These are phyloP conservation scores for Mucor mucedo DNA, from an alignment of 371 early-diverging fungal genomes.

Conservation along the genomic window DNA sequence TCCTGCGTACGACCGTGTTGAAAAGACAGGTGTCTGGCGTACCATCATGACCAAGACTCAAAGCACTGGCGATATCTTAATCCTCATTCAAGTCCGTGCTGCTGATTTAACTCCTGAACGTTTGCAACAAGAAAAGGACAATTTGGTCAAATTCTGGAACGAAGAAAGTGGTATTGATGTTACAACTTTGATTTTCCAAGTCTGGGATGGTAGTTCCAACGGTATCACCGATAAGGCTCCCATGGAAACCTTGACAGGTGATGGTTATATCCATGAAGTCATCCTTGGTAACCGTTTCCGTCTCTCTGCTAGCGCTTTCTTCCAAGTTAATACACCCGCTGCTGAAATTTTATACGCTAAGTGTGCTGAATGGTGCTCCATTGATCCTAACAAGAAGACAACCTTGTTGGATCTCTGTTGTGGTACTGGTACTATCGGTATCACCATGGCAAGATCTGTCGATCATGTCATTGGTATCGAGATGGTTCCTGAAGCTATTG, in stretches of 20 bases:
- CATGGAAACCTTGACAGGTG: constrained; percentile 54
- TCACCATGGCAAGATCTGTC: constrained; percentile 68
- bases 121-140: constrained; percentile 39
- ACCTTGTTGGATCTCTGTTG: constrained; percentile 78
- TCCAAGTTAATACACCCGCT: constrained; percentile 78
- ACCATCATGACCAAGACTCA: constrained; percentile 63
- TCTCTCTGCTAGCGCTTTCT: constrained; percentile 75
- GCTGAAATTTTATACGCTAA: constrained; percentile 65
- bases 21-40: constrained; percentile 69
- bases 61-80: constrained; percentile 58
- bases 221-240: constrained; percentile 55
- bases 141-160: constrained; percentile 32
- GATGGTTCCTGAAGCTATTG: constrained; percentile 65
- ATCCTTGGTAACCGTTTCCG: constrained; percentile 64
- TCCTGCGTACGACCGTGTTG: constrained; percentile 59
- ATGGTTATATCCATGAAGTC: constrained; percentile 61
- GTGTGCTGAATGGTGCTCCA: constrained; percentile 40
- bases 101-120: constrained; percentile 40
- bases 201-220: constrained; percentile 50
- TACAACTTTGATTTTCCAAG: constrained; percentile 59
- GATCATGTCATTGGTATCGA: constrained; percentile 78
- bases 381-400: constrained; percentile 33
- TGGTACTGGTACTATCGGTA: constrained; percentile 86
- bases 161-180: constrained; percentile 31
- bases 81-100: constrained; percentile 63